Base-by-base conservation (phyloP, 441 rosid genomes). In the Lepidium campestre region DNA sequence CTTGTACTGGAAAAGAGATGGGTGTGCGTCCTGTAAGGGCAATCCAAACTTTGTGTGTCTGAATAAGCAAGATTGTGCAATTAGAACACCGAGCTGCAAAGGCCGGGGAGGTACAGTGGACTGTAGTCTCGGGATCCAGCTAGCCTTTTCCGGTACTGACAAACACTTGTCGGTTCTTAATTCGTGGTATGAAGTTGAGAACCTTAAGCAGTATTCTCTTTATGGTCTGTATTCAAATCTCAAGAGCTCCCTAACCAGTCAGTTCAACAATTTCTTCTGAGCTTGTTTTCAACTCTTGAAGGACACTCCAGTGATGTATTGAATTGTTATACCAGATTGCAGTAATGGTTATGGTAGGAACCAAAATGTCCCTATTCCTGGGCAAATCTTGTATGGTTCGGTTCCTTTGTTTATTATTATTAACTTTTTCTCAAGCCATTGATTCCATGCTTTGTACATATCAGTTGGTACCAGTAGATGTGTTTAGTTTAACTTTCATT, bases 121-220 rank as follows among this genome's bases (percentile, higher is more conserved):
- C 70, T 91, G 94, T 65, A 89, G 92, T 80, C 83, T 91, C 2
- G 94, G 96, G 68, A 89, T 91, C 27, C 96, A 89, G 53, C 57
- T 89, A 34, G 92, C 92, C n/a, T 91, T 91, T 72, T 89, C 97
- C 0, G 96, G 96, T 55, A 89, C 96, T 3, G 96, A 91, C 65
- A 91, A 89, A 78, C 94, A 91, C 61, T 71, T 83, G 65, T 59
- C 86, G 2, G 86, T 70, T 61, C 86, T 91, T 49, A 89, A 91
- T 77, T 89, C 97, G 2, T 91, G 97, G 96, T 91, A 91, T 50
- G 96, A 91, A 72, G 92, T 91, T 1, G 83, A 82, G 64, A 91
- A 89, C 39, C 85, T 91, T 60, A 74, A 89, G 47, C 97, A 91
- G 70, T 89, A 84, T 78, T 91, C 96, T 0, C 94, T 91, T 59